Conservation (phyloP, 1,284 basidiomycete genomes). For the Leccinum laetum region DNA sequence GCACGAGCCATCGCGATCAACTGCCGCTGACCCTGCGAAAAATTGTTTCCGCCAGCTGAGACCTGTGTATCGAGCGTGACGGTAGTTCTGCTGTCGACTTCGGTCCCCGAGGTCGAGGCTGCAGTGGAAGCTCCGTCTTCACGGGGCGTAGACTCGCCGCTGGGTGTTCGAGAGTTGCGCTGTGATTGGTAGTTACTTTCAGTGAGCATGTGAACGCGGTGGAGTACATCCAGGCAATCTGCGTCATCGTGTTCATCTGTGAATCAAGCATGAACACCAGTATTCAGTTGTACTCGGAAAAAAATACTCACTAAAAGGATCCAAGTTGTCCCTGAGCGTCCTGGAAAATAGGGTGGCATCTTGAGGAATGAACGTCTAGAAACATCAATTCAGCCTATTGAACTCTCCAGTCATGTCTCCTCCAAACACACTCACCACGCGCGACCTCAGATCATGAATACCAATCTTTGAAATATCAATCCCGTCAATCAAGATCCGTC, state of each 20-base stretch:
- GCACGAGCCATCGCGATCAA: slow-evolving; percentile 69
- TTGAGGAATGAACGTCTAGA: slow-evolving; percentile 81
- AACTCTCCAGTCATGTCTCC: background rate
- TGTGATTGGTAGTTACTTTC: slow-evolving; percentile 46
- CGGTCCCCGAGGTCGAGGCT: slow-evolving; percentile 25
- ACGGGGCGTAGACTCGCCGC: slow-evolving; percentile 20
- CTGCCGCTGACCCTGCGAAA: slow-evolving; percentile 74
- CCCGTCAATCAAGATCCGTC: slow-evolving; percentile 84
- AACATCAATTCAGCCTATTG: slow-evolving; percentile 1
- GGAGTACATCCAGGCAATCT: slow-evolving; percentile 62
- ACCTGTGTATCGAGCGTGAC: slow-evolving; percentile 60
- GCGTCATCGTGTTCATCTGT: slow-evolving; percentile 78
- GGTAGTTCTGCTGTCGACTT: slow-evolving; percentile 37
- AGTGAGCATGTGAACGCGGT: slow-evolving; percentile 52
- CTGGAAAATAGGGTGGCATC: slow-evolving; percentile 87
- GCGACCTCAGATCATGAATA: slow-evolving; percentile 78
- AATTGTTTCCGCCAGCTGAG: slow-evolving; percentile 66
- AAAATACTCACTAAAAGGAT: slow-evolving; percentile 65
- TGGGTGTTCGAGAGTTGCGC: slow-evolving; percentile 31
- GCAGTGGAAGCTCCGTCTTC: slow-evolving; percentile 6
- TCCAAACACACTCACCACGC: slow-evolving; percentile 54
- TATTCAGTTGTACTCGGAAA: background rate
- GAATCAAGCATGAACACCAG: background rate
- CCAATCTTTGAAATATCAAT: slow-evolving; percentile 91
- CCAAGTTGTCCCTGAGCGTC: slow-evolving; percentile 83